Conservation (phyloP, 176 grass and related monocot genomes). For the Carex parvula region DNA sequence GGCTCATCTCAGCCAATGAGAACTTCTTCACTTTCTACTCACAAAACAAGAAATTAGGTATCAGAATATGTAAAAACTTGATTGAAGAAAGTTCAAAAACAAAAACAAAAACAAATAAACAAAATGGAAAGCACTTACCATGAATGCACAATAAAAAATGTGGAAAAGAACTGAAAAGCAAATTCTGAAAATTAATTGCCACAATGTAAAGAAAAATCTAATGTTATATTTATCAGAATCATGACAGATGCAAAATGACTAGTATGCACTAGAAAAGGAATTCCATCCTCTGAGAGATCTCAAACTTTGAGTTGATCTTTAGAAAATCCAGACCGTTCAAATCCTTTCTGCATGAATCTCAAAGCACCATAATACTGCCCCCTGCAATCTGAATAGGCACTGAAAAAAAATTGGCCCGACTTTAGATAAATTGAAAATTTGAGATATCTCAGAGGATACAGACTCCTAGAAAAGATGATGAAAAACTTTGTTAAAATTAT, state of each 20-base stretch:
- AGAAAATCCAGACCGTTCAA: too few relatives aligned
- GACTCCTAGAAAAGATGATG: neutral
- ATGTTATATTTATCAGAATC: neutral
- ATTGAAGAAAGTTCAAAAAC: neutral
- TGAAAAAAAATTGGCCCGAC: too few relatives aligned
- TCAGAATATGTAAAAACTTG: neutral
- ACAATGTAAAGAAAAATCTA: neutral
- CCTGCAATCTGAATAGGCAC: too few relatives aligned
- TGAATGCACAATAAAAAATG: neutral
- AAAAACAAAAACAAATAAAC: neutral
- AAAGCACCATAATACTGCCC: too few relatives aligned
- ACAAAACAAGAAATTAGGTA: constrained; percentile 14
- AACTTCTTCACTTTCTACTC: constrained; percentile 80
- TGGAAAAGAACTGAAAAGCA: neutral
- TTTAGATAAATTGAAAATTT: too few relatives aligned
- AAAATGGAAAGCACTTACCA: neutral
- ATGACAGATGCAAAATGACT: neutral
- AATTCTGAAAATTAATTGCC: neutral
- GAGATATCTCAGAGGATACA: too few relatives aligned
- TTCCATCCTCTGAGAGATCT: too few relatives aligned
- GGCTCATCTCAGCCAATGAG: constrained; percentile 44
- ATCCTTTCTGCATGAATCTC: too few relatives aligned
- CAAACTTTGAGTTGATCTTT: too few relatives aligned
- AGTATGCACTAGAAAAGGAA: neutral
- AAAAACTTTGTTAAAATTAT: neutral